Evolutionary conservation across 2,329 filamentous ascomycete species (phyloP).

Genomic region (Phialocephala subalpina): DNA sequence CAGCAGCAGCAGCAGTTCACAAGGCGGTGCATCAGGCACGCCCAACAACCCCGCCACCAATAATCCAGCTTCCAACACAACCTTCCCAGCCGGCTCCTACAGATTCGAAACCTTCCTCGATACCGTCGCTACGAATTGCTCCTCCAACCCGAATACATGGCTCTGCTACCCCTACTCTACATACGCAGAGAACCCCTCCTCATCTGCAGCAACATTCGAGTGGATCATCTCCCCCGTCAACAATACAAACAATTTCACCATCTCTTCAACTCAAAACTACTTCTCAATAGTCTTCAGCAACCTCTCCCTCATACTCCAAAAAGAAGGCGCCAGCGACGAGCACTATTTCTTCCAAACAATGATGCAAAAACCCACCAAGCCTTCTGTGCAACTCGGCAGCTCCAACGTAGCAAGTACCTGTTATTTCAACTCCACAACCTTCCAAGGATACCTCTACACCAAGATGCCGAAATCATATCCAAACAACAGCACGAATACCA

Average conservation of each 20-base stretch:
- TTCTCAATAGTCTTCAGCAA: slow-evolving; percentile 65
- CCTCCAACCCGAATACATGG: slow-evolving; percentile 65
- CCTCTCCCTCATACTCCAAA: slow-evolving; percentile 56
- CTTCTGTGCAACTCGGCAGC: slow-evolving; percentile 52
- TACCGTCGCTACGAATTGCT: slow-evolving; percentile 62
- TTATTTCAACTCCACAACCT: slow-evolving; percentile 62
- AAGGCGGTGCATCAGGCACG: slow-evolving; percentile 29
- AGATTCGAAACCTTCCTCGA: slow-evolving; percentile 65
- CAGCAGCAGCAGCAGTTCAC: slow-evolving; percentile 17
- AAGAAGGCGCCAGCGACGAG: slow-evolving; percentile 57
- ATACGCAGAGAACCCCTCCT: slow-evolving; percentile 52
- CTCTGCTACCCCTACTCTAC: slow-evolving; percentile 65
- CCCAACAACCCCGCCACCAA: slow-evolving; percentile 20
- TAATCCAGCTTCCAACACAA: slow-evolving; percentile 26
- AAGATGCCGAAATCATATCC: slow-evolving; percentile 52
- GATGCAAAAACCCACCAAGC: slow-evolving; percentile 60
- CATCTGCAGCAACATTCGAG: slow-evolving; percentile 61
- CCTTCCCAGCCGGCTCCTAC: slow-evolving; percentile 70
- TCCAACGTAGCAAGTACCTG: slow-evolving; percentile 59
- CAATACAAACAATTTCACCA: slow-evolving; percentile 52
- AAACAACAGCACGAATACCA: slow-evolving; percentile 44
- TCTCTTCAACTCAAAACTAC: slow-evolving; percentile 63
- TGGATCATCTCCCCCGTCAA: slow-evolving; percentile 63
- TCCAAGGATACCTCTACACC: slow-evolving; percentile 69
- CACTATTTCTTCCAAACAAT: slow-evolving; percentile 65